Conservation (phyloP, 805 yeast genomes). For the Suhomyces vadensis region DNA sequence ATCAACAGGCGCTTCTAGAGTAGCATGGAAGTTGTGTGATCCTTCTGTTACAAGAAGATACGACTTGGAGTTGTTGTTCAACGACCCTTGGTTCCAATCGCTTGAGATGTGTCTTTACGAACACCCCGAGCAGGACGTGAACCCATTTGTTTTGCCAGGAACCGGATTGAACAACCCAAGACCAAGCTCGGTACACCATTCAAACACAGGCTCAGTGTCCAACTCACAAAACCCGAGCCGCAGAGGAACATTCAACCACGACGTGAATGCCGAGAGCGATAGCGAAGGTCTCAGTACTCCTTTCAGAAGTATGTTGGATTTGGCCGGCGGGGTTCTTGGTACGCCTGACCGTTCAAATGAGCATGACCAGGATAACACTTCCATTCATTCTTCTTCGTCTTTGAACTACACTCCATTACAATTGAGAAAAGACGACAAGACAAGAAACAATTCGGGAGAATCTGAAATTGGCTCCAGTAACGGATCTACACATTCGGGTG, state of each 20-base stretch:
- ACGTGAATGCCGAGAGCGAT: slow-evolving; percentile 8
- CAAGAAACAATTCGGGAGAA: background rate
- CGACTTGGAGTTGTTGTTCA: slow-evolving; percentile 51
- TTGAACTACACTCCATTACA: slow-evolving; percentile 22
- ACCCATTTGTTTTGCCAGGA: slow-evolving; percentile 34
- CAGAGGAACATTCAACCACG: slow-evolving; percentile 25
- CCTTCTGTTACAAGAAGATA: slow-evolving; percentile 58
- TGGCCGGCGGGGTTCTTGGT: slow-evolving; percentile 19
- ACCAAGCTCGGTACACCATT: slow-evolving; percentile 5
- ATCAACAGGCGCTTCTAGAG: slow-evolving; percentile 62
- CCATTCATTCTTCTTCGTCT: slow-evolving; percentile 28
- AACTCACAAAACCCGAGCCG: slow-evolving; percentile 35
- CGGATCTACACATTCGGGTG: too few species aligned
- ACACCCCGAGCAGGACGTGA: slow-evolving; percentile 38
- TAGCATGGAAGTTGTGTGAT: slow-evolving; percentile 73
- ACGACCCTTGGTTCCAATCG: slow-evolving; percentile 63
- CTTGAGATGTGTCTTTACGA: slow-evolving; percentile 64
- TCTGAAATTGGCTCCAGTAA: background rate
- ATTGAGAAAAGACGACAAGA: slow-evolving; percentile 14
- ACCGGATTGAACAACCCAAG: slow-evolving; percentile 18
- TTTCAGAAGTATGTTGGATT: slow-evolving; percentile 42
- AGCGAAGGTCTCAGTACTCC: slow-evolving; percentile 27
- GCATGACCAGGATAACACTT: slow-evolving; percentile 10
- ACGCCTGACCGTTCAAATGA: background rate
- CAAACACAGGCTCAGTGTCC: slow-evolving; percentile 16